Evolutionary conservation across 225 moss, liverwort and hornwort species (phyloP).

Genomic region (Sphagnum contortum): DNA sequence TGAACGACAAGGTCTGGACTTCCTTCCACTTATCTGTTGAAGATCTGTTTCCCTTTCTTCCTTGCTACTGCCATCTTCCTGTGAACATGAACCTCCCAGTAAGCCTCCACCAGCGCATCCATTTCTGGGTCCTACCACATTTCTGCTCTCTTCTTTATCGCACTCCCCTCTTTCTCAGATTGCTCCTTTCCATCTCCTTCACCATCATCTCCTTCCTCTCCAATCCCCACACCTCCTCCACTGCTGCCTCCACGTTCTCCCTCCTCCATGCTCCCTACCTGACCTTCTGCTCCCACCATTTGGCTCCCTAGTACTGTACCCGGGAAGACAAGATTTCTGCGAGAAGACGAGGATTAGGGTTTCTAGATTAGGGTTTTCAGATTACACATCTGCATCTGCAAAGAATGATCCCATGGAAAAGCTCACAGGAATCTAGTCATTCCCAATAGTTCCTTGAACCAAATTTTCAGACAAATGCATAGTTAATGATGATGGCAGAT

Average conservation of each 20-base stretch:
- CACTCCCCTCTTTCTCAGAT: slow-evolving; percentile 31
- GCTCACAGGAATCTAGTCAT: slow-evolving; percentile 16
- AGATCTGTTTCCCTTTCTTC: slow-evolving; percentile 62
- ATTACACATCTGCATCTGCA: no score
- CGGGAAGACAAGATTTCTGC: no score
- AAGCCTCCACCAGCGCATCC: slow-evolving; percentile 51
- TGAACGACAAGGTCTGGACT: slow-evolving; percentile 34
- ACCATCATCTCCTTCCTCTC: slow-evolving; percentile 38
- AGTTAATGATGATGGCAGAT: no score
- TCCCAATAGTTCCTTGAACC: slow-evolving; percentile 12
- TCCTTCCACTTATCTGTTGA: slow-evolving; percentile 68
- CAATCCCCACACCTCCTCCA: slow-evolving; percentile 22
- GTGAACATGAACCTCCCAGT: slow-evolving; percentile 36
- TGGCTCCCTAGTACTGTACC: no score
- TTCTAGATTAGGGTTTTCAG: no score
- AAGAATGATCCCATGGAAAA: no score
- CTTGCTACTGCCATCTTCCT: slow-evolving; percentile 55
- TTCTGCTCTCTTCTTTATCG: slow-evolving; percentile 46
- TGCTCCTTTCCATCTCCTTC: slow-evolving; percentile 34
- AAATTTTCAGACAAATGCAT: no score
- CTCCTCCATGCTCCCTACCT: slow-evolving; percentile 15
- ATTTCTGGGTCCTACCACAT: slow-evolving; percentile 64
- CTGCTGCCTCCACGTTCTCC: slow-evolving; percentile 28
- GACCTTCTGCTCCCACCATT: no score
- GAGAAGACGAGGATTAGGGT: no score